Percentiles rank a stretch among this genome's conserved stretches.
phyloP scores from a whole-genome alignment of 1,284 basidiomycete genomes.

The Phenoliferia sp. region DNA sequence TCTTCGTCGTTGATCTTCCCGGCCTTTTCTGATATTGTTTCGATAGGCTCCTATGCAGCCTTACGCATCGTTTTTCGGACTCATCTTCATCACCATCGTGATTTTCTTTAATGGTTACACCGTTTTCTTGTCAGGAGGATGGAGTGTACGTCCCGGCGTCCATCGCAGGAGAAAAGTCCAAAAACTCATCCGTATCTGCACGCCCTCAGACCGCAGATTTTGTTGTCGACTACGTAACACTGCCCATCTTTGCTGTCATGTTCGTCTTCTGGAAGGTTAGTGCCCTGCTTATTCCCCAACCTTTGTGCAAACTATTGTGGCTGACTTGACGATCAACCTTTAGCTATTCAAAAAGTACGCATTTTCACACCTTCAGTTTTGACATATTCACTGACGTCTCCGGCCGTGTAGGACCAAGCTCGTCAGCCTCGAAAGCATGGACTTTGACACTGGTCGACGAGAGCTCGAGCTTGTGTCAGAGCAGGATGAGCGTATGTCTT shows the following conservation, averaged over 20 bases:
- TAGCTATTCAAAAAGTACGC: background rate
- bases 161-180: background rate
- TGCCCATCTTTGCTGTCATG: background rate
- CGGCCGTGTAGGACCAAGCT: background rate
- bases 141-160: background rate
- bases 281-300: no score
- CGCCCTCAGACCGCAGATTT: background rate
- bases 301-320: background rate
- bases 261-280: background rate
- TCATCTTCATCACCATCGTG: conserved; percentile 22
- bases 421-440: background rate
- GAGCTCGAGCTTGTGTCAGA: background rate
- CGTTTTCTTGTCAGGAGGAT: conserved; percentile 5
- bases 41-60: conserved; percentile 23
- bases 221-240: background rate
- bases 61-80: conserved; percentile 19
- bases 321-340: background rate
- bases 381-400: background rate
- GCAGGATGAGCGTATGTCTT: background rate
- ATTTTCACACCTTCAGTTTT: background rate
- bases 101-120: conserved; percentile 31
- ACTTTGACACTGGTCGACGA: background rate
- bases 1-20: background rate
- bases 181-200: background rate
- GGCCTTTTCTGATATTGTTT: background rate